A percentile compares a stretch with the other conserved stretches of the same genome.
Evolutionary conservation across 345 rosid genomes (phyloP).

Genomic region (Brassica carinata): DNA sequence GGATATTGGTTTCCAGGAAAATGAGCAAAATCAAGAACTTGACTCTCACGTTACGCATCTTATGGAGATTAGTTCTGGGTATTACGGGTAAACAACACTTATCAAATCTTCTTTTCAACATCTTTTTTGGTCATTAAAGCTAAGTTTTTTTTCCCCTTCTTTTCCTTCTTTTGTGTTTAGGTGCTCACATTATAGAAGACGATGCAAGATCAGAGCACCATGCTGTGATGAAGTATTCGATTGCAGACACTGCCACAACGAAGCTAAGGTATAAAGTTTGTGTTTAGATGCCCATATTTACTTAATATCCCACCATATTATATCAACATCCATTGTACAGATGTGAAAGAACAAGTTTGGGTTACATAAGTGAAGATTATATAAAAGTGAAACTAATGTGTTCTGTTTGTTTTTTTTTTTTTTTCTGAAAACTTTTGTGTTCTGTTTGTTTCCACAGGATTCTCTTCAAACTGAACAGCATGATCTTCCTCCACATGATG

Average conservation of each 20-base stretch:
- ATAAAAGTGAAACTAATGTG: not conserved
- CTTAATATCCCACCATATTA: no score
- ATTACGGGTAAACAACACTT: conserved; percentile 58
- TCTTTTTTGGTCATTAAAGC: not conserved
- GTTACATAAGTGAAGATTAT: not conserved
- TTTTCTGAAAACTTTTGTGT: not conserved
- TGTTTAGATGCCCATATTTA: no score
- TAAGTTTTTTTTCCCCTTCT: not conserved
- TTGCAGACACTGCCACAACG: conserved; percentile 95
- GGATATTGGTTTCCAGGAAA: conserved; percentile 36
- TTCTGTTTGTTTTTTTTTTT: not conserved
- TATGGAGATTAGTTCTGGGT: conserved; percentile 56
- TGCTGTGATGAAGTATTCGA: conserved; percentile 79
- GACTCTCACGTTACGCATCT: not conserved
- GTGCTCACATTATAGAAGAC: conserved; percentile 82
- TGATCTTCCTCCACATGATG: conserved; percentile 78
- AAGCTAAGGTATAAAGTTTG: conserved; percentile 53
- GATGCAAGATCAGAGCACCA: conserved; percentile 83
- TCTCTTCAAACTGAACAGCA: conserved; percentile 62
- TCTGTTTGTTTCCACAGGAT: conserved; percentile 46
- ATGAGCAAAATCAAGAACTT: conserved; percentile 26
- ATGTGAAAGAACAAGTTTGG: not conserved
- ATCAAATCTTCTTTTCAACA: no score
- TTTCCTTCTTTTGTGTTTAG: conserved; percentile 36
- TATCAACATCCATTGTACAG: not conserved